Evolutionary conservation across 768 basidiomycete species (phyloP).

Genomic region (Lepiota brunneoincarnata): DNA sequence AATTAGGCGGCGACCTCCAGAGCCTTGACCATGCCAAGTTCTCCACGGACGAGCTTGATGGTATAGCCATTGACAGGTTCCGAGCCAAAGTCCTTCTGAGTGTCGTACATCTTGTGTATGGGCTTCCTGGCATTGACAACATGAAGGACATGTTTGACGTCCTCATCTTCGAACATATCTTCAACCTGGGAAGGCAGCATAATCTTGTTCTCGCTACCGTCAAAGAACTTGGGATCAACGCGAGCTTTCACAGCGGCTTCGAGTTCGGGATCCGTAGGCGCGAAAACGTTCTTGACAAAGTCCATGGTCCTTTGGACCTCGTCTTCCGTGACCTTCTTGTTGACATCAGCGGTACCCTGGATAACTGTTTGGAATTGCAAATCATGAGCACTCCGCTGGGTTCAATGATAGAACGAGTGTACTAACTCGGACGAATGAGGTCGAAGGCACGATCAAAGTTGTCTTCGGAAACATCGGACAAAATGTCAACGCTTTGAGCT

Average conservation of each 20-base stretch:
- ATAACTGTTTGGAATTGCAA: slow-evolving; percentile 16
- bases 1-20: too few relatives aligned
- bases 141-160: slow-evolving; percentile 34
- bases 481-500: slow-evolving; percentile 33
- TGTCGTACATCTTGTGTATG: slow-evolving; percentile 16
- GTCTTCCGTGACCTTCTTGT: slow-evolving; percentile 22
- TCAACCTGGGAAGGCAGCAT: slow-evolving; percentile 18
- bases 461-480: slow-evolving; percentile 40
- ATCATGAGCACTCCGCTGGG: background rate
- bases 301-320: slow-evolving; percentile 20
- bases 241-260: slow-evolving; percentile 20
- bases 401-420: background rate
- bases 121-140: slow-evolving; percentile 47
- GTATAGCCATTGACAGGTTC: slow-evolving; percentile 18
- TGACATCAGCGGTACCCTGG: slow-evolving; percentile 21
- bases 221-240: slow-evolving; percentile 17
- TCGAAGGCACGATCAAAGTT: slow-evolving; percentile 51
- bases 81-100: slow-evolving; percentile 4
- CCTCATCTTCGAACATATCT: slow-evolving; percentile 20
- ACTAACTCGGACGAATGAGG: slow-evolving; percentile 39
- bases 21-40: slow-evolving; percentile 21
- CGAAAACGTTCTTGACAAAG: slow-evolving; percentile 20
- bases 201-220: slow-evolving; percentile 20
- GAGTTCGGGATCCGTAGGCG: slow-evolving; percentile 23
- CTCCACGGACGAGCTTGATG: slow-evolving; percentile 17